phyloP scores from a whole-genome alignment of 352 stramenopile species.

The Elongisporangium senticosum region DNA sequence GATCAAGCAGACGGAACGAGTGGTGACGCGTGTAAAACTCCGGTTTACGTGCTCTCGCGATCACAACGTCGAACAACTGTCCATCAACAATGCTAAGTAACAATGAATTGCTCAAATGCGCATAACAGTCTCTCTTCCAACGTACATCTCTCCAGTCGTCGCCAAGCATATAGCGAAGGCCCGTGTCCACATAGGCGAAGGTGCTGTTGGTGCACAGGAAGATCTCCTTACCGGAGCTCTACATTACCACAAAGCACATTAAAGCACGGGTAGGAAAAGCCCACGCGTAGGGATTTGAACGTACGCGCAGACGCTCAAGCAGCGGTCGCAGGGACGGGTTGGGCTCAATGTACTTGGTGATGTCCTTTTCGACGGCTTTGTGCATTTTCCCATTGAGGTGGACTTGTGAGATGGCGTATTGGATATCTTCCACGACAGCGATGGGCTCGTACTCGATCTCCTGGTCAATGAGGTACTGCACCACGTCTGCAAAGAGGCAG shows the following conservation, averaged over 20 bases:
- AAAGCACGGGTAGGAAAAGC: neutral
- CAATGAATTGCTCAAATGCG: neutral
- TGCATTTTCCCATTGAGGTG: conserved; percentile 92
- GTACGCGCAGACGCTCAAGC: conserved; percentile 65
- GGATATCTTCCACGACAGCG: conserved; percentile 86
- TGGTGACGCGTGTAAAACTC: conserved; percentile 88
- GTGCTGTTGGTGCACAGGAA: conserved; percentile 93
- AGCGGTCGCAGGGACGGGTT: conserved; percentile 82
- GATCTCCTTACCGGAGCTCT: conserved; percentile 84
- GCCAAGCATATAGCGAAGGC: conserved; percentile 91
- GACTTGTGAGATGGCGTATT: conserved; percentile 82
- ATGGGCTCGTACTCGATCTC: conserved; percentile 88
- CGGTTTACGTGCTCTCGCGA: conserved; percentile 87
- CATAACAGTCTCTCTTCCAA: neutral
- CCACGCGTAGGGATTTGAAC: neutral
- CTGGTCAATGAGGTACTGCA: conserved; percentile 90
- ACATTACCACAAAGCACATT: conserved; percentile 3
- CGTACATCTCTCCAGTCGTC: conserved; percentile 76
- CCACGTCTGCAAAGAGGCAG: conserved; percentile 91
- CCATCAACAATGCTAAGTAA: conserved; percentile 2
- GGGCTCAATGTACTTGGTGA: conserved; percentile 86
- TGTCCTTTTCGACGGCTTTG: conserved; percentile 77
- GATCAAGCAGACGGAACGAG: conserved; percentile 70
- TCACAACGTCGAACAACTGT: conserved; percentile 87
- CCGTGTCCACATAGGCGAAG: conserved; percentile 91